Evolutionary conservation across 768 basidiomycete genomes (phyloP).

Genomic region (Mycena vulgaris): DNA sequence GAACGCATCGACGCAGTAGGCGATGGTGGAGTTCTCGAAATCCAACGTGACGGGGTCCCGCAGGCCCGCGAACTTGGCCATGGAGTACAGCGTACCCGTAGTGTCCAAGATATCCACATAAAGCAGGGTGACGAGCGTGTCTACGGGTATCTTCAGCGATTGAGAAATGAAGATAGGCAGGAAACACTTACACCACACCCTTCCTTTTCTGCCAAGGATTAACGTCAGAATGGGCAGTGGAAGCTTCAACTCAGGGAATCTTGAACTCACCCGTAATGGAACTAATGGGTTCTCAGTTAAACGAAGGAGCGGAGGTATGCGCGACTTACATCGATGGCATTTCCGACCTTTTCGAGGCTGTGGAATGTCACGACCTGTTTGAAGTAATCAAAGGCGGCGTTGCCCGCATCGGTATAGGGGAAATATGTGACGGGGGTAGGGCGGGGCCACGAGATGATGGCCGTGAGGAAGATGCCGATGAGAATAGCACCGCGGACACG

Average conservation of each 20-base stretch:
- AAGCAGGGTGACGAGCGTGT: slow-evolving; percentile 85
- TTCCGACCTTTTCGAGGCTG: slow-evolving; percentile 70
- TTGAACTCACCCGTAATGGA: slow-evolving; percentile 62
- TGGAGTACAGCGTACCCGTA: slow-evolving; percentile 86
- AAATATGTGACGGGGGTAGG: slow-evolving; percentile 85
- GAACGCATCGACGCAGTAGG: slow-evolving; percentile 89
- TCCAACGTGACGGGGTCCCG: slow-evolving; percentile 89
- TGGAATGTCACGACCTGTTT: slow-evolving; percentile 87
- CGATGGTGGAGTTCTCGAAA: slow-evolving; percentile 87
- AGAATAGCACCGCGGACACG: slow-evolving; percentile 88
- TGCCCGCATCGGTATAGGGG: slow-evolving; percentile 77
- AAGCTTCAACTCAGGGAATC: too few species aligned
- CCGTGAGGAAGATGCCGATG: slow-evolving; percentile 87
- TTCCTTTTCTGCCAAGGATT: slow-evolving; percentile 66
- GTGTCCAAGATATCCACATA: slow-evolving; percentile 87
- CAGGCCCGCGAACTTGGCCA: slow-evolving; percentile 93
- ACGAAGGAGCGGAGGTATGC: neutral
- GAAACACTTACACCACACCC: slow-evolving; percentile 78
- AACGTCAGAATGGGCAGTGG: too few species aligned
- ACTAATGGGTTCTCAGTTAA: slow-evolving; percentile 51
- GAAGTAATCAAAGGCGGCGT: slow-evolving; percentile 87
- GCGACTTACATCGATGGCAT: slow-evolving; percentile 74
- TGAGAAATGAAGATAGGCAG: neutral
- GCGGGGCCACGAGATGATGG: slow-evolving; percentile 90
- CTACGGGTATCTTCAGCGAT: too few species aligned